A percentile compares a stretch with the other conserved stretches of the same genome.
These are phyloP conservation scores for Phlebopus sp. DNA, from an alignment of 1,284 basidiomycete species.

Conservation along the genomic window DNA sequence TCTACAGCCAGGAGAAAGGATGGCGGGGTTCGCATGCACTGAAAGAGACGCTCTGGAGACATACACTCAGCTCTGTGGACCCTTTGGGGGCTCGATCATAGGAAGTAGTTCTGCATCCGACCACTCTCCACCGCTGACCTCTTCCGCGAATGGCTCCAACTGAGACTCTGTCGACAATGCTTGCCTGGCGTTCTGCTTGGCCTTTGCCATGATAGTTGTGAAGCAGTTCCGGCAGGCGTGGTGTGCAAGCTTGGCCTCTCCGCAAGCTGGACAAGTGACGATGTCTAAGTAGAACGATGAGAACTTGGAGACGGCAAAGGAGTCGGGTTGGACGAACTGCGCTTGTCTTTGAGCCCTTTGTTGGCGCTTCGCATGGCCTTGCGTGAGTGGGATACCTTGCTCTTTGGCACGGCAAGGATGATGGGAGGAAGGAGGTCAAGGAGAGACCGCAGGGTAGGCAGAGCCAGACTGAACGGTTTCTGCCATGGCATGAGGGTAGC, in stretches of 20 bases:
- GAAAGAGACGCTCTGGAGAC: neutral
- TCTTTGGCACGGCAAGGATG: conserved; percentile 91
- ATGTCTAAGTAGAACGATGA: conserved; percentile 60
- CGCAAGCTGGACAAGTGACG: conserved; percentile 91
- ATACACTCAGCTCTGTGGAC: conserved; percentile 4
- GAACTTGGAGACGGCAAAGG: conserved; percentile 1
- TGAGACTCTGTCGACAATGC: conserved; percentile 1
- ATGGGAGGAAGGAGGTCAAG: conserved; percentile 86
- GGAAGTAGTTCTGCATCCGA: neutral
- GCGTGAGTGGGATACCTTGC: conserved; percentile 89
- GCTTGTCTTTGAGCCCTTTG: conserved; percentile 94
- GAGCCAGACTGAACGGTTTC: conserved; percentile 39
- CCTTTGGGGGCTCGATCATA: conserved; percentile 1
- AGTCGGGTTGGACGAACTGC: conserved; percentile 55
- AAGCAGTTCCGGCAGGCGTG: conserved; percentile 88
- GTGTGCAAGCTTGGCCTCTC: conserved; percentile 84
- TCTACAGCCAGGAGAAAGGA: no score
- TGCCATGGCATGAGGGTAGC: conserved; percentile 31
- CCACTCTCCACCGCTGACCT: conserved; percentile 5
- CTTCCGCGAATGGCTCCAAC: neutral
- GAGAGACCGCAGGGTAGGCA: conserved; percentile 58
- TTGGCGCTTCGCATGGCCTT: conserved; percentile 95
- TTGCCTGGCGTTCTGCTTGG: conserved; percentile 46
- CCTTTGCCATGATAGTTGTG: conserved; percentile 68
- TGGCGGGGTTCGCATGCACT: no score